Evolutionary conservation across 257 asterid species (phyloP), one percentile per base, ranked within the genome.

Genomic region (Primulina huaijiensis): DNA sequence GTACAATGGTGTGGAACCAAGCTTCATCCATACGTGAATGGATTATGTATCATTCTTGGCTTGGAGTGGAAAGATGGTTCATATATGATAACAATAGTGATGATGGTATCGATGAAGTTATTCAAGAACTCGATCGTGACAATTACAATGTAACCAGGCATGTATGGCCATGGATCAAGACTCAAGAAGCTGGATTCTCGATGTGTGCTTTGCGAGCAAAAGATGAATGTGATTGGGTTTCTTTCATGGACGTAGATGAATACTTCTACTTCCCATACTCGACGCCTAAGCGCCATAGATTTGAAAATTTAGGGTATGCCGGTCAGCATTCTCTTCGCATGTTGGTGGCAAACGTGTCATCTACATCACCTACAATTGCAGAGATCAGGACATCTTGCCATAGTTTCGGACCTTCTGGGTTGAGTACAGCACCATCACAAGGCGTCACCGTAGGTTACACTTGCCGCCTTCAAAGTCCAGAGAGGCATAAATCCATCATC

Each of bases 1-100:
- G 99, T 61, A 90, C 99, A 2, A 93, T 93, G 99, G 85, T 90
- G 84, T 90, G 99, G 97, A 93, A 93, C 78, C 99, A 93, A 72
- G 97, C 85, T 7, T 67, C 89, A 1, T 82, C 92, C 6, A 83
- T 93, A 1, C 87, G 91, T 0, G 99, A 93, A 76, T 93, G 99
- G 99, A 83, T 93, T 3, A 79, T 21, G 75, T 93, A 93, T 57
- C 99, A 93, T 61, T 43, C 91, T 33, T 90, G 96, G 97, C 88
- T 89, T 4, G 99, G 98, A 61, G 96, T 93, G 8, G 96, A 87
- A 82, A 82, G 84, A 52, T 93, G 99, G 99, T 93, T 93, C 67
- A 81, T 93, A 14, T 93, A 93, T 25, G 98, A 93, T 35, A 93
- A 93, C 77, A 93, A 89, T 34, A 94, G 99, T 34, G 90, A 94